These are phyloP conservation scores for Colletotrichum magnum DNA, from an alignment of 2,329 filamentous ascomycete genomes.

Conservation along the genomic window DNA sequence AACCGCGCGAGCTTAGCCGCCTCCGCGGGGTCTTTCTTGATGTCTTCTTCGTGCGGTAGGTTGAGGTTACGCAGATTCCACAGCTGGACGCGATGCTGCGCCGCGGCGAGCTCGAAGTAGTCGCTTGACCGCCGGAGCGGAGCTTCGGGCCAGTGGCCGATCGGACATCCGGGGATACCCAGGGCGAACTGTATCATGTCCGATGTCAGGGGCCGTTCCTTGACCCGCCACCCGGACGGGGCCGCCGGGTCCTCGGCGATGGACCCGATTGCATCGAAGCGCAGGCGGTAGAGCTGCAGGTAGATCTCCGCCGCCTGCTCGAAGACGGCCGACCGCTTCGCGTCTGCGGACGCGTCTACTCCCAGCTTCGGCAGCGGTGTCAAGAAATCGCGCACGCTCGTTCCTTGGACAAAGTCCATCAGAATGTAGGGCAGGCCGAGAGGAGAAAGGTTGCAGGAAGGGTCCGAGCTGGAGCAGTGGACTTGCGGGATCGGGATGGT, in stretches of 20 bases:
- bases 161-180: not conserved
- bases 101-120: not conserved
- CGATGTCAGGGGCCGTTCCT: not conserved
- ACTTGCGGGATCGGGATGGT: not conserved
- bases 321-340: not conserved
- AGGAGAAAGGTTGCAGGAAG: not conserved
- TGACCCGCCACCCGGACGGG: not conserved
- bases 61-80: not conserved
- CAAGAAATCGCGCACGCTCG: not conserved
- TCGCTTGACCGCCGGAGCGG: not conserved
- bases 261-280: not conserved
- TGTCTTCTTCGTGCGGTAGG: not conserved
- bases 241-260: not conserved
- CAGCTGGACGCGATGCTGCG: not conserved
- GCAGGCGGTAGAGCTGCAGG: not conserved
- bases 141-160: not conserved
- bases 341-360: not conserved
- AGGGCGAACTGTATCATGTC: not conserved
- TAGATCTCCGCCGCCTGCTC: not conserved
- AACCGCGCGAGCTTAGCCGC: not conserved
- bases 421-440: not conserved
- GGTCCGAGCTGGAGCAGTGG: not conserved
- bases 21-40: not conserved
- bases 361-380: not conserved
- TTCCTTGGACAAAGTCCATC: not conserved